Evolutionary conservation across 805 yeast genomes (phyloP).

Genomic region (Candida bentonensis): DNA sequence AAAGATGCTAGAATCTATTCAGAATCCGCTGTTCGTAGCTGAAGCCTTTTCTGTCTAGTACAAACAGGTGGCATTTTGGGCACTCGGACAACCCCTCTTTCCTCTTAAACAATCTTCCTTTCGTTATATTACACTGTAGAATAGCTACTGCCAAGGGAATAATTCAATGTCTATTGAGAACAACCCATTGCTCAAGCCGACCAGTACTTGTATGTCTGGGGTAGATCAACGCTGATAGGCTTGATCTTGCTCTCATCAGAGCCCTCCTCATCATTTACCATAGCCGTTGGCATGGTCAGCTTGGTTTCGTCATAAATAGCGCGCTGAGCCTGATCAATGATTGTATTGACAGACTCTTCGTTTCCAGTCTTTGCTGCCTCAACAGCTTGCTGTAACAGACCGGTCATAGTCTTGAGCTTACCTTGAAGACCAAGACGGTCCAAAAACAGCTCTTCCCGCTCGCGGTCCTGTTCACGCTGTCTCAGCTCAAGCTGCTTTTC

Average conservation of each 20-base stretch:
- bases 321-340: constrained; percentile 12
- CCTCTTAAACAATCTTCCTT: too few relatives aligned
- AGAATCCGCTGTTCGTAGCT: too few relatives aligned
- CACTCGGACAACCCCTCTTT: too few relatives aligned
- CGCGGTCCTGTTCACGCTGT: constrained; percentile 32
- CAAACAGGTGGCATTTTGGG: too few relatives aligned
- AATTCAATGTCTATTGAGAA: neutral
- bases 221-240: constrained; percentile 48
- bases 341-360: constrained; percentile 12
- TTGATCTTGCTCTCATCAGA: constrained; percentile 28
- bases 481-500: constrained; percentile 40
- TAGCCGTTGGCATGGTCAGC: constrained; percentile 7
- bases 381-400: constrained; percentile 36
- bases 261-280: constrained; percentile 11
- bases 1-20: too few relatives aligned
- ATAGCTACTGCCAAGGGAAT: constrained; percentile 1
- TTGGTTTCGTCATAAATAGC: constrained; percentile 5
- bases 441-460: constrained; percentile 33
- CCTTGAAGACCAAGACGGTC: constrained; percentile 60
- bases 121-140: neutral
- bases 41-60: too few relatives aligned
- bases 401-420: constrained; percentile 40
- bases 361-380: constrained; percentile 16
- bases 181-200: constrained; percentile 28
- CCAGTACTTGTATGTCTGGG: constrained; percentile 54